phyloP scores from a whole-genome alignment of 2,329 filamentous ascomycete species.

The Grosmannia clavigera region DNA sequence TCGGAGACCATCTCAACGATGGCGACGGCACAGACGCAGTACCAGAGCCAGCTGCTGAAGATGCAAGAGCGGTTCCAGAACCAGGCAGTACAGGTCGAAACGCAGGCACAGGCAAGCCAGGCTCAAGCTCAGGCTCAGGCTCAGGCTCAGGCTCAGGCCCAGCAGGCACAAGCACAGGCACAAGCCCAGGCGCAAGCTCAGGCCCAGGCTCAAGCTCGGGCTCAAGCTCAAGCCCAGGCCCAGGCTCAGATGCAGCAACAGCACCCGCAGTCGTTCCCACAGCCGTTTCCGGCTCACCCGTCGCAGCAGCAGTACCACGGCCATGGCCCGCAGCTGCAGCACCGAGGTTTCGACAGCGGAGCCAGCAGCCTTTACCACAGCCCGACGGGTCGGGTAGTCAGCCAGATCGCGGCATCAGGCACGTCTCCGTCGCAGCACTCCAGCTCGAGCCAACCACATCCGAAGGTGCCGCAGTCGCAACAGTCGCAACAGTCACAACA shows the following conservation, averaged over 20 bases:
- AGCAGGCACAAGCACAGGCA: slow-evolving; percentile 1
- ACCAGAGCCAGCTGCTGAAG: slow-evolving; percentile 53
- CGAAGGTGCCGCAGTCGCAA: slow-evolving; percentile 3
- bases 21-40: slow-evolving; percentile 54
- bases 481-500: slow-evolving; percentile 4
- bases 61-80: slow-evolving; percentile 22
- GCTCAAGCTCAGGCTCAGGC: neutral
- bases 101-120: neutral
- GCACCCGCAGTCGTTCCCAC: slow-evolving; percentile 8
- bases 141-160: slow-evolving; percentile 17
- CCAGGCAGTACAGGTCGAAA: neutral
- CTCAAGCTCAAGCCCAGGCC: slow-evolving; percentile 10
- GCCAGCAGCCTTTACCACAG: slow-evolving; percentile 3
- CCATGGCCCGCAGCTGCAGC: slow-evolving; percentile 2
- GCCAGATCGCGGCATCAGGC: slow-evolving; percentile 4
- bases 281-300: slow-evolving; percentile 12
- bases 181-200: slow-evolving; percentile 13
- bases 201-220: slow-evolving; percentile 16
- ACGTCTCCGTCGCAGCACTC: slow-evolving; percentile 14
- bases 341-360: slow-evolving; percentile 3
- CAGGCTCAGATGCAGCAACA: slow-evolving; percentile 10
- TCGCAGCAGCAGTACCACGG: slow-evolving; percentile 6
- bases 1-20: slow-evolving; percentile 58
- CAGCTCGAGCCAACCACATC: slow-evolving; percentile 13
- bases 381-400: slow-evolving; percentile 2